A percentile compares a stretch with the other conserved stretches of the same genome.
These are phyloP conservation scores for Xylaria arbuscula DNA, from an alignment of 2,329 filamentous ascomycete species.

Conservation along the genomic window DNA sequence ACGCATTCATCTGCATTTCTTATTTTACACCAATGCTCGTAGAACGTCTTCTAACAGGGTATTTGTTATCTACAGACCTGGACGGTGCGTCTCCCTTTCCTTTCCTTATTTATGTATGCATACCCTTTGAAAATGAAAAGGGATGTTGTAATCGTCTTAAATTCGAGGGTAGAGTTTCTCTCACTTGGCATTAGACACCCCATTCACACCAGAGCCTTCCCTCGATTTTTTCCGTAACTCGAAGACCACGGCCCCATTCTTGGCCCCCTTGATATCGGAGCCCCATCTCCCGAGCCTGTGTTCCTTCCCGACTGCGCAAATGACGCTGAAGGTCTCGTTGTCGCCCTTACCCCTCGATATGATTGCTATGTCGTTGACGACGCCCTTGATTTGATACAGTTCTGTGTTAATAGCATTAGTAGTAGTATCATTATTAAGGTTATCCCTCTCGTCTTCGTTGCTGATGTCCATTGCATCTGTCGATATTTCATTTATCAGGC, in stretches of 20 bases:
- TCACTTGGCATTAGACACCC: slow-evolving; percentile 6
- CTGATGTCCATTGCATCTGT: slow-evolving; percentile 45
- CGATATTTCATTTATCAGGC: slow-evolving; percentile 42
- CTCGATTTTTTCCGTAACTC: slow-evolving; percentile 65
- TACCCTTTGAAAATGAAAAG: not conserved
- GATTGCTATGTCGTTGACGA: slow-evolving; percentile 89
- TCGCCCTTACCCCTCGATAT: slow-evolving; percentile 81
- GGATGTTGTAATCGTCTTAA: not conserved
- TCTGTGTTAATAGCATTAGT: slow-evolving; percentile 32
- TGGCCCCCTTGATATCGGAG: slow-evolving; percentile 69
- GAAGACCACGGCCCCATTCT: slow-evolving; percentile 89
- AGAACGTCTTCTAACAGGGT: not conserved
- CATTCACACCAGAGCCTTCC: slow-evolving; percentile 17
- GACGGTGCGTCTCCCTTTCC: too few relatives aligned
- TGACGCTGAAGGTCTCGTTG: slow-evolving; percentile 81
- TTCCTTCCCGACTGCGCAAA: slow-evolving; percentile 88
- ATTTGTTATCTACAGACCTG: too few relatives aligned
- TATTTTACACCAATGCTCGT: slow-evolving; percentile 8
- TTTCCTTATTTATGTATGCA: too few relatives aligned
- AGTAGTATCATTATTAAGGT: slow-evolving; percentile 42
- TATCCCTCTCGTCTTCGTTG: slow-evolving; percentile 35
- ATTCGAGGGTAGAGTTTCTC: too few relatives aligned
- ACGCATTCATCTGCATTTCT: too few relatives aligned
- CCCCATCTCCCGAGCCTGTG: slow-evolving; percentile 84
- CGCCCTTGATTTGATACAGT: slow-evolving; percentile 67